Evolutionary conservation across 345 rosid species (phyloP).

Genomic region (Citrus medica): DNA sequence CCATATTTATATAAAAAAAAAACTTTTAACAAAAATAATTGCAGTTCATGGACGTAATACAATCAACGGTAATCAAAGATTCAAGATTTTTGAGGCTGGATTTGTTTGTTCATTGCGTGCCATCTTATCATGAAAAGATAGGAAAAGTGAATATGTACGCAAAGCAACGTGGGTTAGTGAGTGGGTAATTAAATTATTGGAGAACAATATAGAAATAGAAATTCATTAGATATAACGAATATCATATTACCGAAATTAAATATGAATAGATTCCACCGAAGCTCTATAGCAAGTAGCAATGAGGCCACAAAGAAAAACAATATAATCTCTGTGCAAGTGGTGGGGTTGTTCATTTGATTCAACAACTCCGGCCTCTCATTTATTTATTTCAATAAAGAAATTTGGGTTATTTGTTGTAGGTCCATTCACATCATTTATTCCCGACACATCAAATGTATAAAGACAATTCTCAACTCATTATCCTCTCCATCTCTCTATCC

Average conservation of each 20-base stretch:
- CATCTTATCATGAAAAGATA: neutral
- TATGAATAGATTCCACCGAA: conserved; percentile 35
- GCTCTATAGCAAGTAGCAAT: conserved; percentile 12
- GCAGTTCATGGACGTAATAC: neutral
- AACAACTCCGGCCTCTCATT: neutral
- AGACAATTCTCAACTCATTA: conserved; percentile 23
- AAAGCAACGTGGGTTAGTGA: neutral
- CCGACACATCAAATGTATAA: conserved; percentile 38
- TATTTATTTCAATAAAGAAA: neutral
- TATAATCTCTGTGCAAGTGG: conserved; percentile 20
- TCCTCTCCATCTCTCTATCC: neutral
- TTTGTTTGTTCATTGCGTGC: neutral
- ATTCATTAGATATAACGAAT: too few species aligned
- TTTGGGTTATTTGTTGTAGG: conserved; percentile 24
- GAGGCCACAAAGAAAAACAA: conserved; percentile 7
- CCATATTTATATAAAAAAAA: too few species aligned
- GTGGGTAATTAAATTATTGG: neutral
- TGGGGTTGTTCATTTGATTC: conserved; percentile 24
- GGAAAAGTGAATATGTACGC: too few species aligned
- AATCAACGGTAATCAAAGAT: neutral
- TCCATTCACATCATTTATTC: conserved; percentile 43
- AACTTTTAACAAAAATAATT: too few species aligned
- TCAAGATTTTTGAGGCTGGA: neutral
- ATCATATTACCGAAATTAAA: neutral
- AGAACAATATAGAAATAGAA: neutral